Conservation (phyloP, 441 rosid genomes). For the Geranium incanum region DNA sequence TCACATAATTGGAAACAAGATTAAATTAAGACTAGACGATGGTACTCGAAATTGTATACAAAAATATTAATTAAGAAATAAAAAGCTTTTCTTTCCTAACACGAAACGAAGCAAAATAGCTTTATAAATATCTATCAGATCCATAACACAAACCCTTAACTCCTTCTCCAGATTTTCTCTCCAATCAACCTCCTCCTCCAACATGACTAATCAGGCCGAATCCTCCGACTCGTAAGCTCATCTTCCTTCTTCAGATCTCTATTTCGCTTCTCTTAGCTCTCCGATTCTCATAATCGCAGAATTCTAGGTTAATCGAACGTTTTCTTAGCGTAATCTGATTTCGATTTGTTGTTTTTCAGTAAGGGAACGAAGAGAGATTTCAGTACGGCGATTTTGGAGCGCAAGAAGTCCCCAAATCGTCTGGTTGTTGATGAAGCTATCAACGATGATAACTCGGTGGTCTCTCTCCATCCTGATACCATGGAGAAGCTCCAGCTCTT, state of each 20-base stretch:
- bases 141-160: background rate
- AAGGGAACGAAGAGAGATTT: conserved; percentile 24
- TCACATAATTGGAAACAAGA: no score
- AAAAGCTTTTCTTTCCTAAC: conserved; percentile 16
- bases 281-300: background rate
- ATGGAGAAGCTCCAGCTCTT: conserved; percentile 30
- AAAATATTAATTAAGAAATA: background rate
- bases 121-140: conserved; percentile 1
- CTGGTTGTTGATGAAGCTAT: conserved; percentile 25
- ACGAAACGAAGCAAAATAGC: conserved; percentile 14
- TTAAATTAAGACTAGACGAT: no score
- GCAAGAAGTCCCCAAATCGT: conserved; percentile 26
- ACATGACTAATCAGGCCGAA: conserved; percentile 18
- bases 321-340: background rate
- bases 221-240: conserved; percentile 22
- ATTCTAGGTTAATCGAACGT: background rate
- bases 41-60: no score
- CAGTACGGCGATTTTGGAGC: conserved; percentile 27
- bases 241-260: background rate
- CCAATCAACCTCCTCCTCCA: background rate
- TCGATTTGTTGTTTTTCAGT: conserved; percentile 11
- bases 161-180: background rate
- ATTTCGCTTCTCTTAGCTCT: background rate
- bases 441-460: conserved; percentile 25
- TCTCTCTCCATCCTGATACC: conserved; percentile 21